Evolutionary conservation across 1,139 yeast species (phyloP), one percentile per base, ranked within the genome.

Genomic region (Blastobotrys raffinosifermentans): DNA sequence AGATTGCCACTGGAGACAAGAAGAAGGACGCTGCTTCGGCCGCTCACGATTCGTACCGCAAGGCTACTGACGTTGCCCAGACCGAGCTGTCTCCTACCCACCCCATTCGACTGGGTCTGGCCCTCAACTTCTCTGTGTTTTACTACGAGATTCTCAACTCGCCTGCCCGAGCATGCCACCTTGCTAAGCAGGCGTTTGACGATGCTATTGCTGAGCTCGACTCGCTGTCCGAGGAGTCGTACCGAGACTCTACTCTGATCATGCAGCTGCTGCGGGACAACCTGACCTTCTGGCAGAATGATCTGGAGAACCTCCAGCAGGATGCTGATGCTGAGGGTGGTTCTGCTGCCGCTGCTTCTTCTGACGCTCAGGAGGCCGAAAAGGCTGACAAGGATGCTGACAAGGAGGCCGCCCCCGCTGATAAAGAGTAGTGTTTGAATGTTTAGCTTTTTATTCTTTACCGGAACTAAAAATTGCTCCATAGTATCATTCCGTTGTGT

Each of bases 171-270:
- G 98, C 98, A 54, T 91, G 98, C 69, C 96, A 91, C 66, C 79
- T 91, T 67, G 98, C 98, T 58, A 91, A 91, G 69, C 98, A 91
- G 72, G 98, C 98, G 37, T 91, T 91, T 58, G 98, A 91, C 66
- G 98, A 91, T 64, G 98, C 98, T 51, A 94, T 91, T 63, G 96
- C 97, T 53, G 97, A 91, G 73, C 80, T 91, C 64, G 98, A 91
- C 70, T 89, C 97, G 51, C 77, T 91, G 59, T 84, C 95, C 34
- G 98, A 91, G 73, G 98, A 91, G 72, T 84, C 96, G 52, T 91
- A 91, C 80, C 86, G 91, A 69, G 98, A 91, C 68, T 87, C 96
- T 48, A 91, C 97, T 53, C 79, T 91, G 68, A 91, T 91, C 66
- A 89, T 91, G 98, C 97, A 91, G 78, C 80, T 91, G 66, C 80